Conservation (phyloP, 352 stramenopile genomes). For the Pseudoperonospora humuli region DNA sequence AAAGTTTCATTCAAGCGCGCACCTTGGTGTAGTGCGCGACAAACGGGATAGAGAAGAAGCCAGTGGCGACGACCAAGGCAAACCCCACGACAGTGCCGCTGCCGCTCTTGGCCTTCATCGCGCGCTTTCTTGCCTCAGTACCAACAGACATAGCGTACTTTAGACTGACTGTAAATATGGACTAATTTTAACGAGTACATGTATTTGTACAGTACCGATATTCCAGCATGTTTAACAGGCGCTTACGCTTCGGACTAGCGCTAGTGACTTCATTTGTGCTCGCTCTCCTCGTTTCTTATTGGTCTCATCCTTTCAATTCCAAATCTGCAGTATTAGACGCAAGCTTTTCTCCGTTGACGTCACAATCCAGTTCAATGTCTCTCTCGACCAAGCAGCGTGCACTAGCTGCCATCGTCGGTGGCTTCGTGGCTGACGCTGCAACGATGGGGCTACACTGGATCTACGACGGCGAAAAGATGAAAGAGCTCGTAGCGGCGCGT, state of each 20-base stretch:
- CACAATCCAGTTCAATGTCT: conserved; percentile 9
- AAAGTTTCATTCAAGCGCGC: background rate
- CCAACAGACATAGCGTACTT: conserved; percentile 4
- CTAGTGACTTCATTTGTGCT: no score
- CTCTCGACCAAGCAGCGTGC: conserved; percentile 30
- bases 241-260: no score
- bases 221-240: no score
- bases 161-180: background rate
- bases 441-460: conserved; percentile 74
- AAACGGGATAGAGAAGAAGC: conserved; percentile 73
- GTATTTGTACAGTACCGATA: no score
- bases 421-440: conserved; percentile 67
- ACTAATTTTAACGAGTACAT: no score
- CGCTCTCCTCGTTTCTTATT: background rate
- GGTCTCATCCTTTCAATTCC: conserved; percentile 7
- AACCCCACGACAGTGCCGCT: conserved; percentile 39
- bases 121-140: conserved; percentile 16
- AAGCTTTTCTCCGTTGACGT: no score
- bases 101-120: conserved; percentile 22
- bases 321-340: background rate
- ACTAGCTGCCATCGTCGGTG: conserved; percentile 55
- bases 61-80: conserved; percentile 35
- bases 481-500: conserved; percentile 23
- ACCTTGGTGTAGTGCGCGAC: conserved; percentile 64
- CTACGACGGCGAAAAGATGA: conserved; percentile 51